A percentile compares a stretch with the other conserved stretches of the same genome.
phyloP scores from a whole-genome alignment of 768 basidiomycete genomes.

The Boletus rex-veris region DNA sequence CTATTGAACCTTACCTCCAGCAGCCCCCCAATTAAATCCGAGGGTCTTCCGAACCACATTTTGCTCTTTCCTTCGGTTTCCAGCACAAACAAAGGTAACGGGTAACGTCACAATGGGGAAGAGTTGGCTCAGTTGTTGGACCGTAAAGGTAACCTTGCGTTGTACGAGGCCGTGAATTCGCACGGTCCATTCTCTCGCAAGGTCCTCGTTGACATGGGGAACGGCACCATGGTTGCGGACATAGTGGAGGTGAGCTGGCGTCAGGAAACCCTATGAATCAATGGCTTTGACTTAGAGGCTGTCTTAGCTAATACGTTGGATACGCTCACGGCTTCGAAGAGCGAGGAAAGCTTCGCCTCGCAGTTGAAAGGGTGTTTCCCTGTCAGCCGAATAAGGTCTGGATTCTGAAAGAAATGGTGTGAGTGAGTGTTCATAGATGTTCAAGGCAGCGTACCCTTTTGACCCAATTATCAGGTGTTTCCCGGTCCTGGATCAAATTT shows the following conservation, averaged over 20 bases:
- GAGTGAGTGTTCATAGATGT: neutral
- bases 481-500: slow-evolving; percentile 22
- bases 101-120: slow-evolving; percentile 57
- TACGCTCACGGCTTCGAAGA: slow-evolving; percentile 38
- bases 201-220: slow-evolving; percentile 40
- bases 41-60: slow-evolving; percentile 55
- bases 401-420: slow-evolving; percentile 19
- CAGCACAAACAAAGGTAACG: slow-evolving; percentile 60
- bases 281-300: neutral
- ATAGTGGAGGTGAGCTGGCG: slow-evolving; percentile 50
- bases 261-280: slow-evolving; percentile 46
- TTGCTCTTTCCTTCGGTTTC: slow-evolving; percentile 64
- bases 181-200: slow-evolving; percentile 43
- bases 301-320: neutral
- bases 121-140: slow-evolving; percentile 42
- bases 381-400: slow-evolving; percentile 47
- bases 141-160: slow-evolving; percentile 36
- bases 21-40: slow-evolving; percentile 56
- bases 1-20: slow-evolving; percentile 28
- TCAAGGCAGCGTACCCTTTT: slow-evolving; percentile 24
- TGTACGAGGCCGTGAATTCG: slow-evolving; percentile 39
- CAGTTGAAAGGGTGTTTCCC: slow-evolving; percentile 62
- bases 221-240: slow-evolving; percentile 66
- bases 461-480: slow-evolving; percentile 42
- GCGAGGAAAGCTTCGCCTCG: slow-evolving; percentile 44